A percentile compares a stretch with the other conserved stretches of the same genome.
Evolutionary conservation across 148 eudicot genomes (phyloP).

Genomic region (Nepenthes mirabilis): DNA sequence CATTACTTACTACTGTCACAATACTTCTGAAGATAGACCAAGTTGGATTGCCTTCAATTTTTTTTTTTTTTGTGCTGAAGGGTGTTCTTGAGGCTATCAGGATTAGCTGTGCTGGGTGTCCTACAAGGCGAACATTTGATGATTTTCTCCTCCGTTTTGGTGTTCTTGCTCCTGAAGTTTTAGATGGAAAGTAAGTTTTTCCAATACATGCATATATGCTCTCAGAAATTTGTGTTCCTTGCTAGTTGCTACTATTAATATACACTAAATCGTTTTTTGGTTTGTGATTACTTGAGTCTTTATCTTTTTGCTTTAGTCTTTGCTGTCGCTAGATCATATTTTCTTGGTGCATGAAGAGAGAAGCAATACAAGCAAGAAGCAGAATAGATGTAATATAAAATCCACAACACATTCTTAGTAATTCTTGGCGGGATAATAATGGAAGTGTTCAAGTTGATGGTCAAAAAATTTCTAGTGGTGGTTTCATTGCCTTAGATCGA

Average conservation of each 20-base stretch:
- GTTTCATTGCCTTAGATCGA: too few relatives aligned
- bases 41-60: not conserved
- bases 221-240: not conserved
- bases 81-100: conserved; percentile 67
- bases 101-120: conserved; percentile 64
- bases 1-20: not conserved
- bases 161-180: conserved; percentile 44
- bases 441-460: too few relatives aligned
- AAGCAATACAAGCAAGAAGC: too few relatives aligned
- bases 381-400: too few relatives aligned
- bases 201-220: not conserved
- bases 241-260: not conserved
- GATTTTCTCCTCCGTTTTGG: conserved; percentile 63
- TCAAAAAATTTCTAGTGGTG: too few relatives aligned
- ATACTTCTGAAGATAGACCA: not conserved
- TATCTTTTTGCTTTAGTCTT: too few relatives aligned
- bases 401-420: too few relatives aligned
- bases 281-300: too few relatives aligned
- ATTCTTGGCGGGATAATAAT: too few relatives aligned
- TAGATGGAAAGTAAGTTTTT: conserved; percentile 22
- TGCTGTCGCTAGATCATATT: too few relatives aligned
- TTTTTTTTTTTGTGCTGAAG: conserved; percentile 18
- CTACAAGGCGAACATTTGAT: conserved; percentile 54
- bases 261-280: too few relatives aligned
- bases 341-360: too few relatives aligned